Percentiles rank a stretch among this genome's conserved stretches.
phyloP scores from a whole-genome alignment of 164 flowering plant species.

The Stephania yunnanensis region DNA sequence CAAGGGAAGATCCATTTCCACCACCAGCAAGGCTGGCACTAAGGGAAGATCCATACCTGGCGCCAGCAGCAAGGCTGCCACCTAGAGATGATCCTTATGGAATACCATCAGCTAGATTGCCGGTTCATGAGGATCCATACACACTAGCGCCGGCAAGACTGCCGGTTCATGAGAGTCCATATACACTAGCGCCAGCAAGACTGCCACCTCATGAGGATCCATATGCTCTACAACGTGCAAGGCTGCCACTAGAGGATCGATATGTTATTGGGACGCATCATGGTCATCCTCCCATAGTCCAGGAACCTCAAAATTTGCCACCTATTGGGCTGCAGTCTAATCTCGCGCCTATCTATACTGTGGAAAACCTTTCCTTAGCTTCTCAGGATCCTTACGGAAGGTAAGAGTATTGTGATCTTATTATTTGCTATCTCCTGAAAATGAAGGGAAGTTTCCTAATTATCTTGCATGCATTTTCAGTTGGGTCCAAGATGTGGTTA shows the following conservation, averaged over 20 bases:
- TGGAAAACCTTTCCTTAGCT: conserved; percentile 15
- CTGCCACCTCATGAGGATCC: not conserved
- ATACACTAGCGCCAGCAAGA: conserved; percentile 4
- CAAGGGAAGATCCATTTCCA: conserved; percentile 14
- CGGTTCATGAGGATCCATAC: not conserved
- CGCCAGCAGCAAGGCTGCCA: conserved; percentile 9
- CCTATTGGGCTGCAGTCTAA: conserved; percentile 1
- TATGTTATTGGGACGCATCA: conserved; percentile 3
- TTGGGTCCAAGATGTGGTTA: not conserved
- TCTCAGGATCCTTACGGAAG: conserved; percentile 27
- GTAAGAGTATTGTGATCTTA: conserved; percentile 10
- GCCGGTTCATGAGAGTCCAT: conserved; percentile 14
- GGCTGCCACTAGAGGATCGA: conserved; percentile 15
- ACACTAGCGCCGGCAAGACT: conserved; percentile 9
- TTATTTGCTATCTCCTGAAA: not conserved
- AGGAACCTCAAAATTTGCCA: conserved; percentile 14
- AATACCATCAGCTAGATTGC: conserved; percentile 2
- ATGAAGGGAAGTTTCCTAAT: not conserved
- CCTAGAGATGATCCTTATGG: conserved; percentile 13
- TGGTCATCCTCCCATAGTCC: conserved; percentile 8
- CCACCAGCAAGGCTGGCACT: not conserved
- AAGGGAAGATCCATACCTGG: not conserved
- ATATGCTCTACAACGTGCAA: conserved; percentile 2
- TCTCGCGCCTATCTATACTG: conserved; percentile 10
- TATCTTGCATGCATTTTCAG: not conserved